Evolutionary conservation across 768 basidiomycete species (phyloP), one percentile per base, ranked within the genome.

Genomic region (Tephrocybe sp.): DNA sequence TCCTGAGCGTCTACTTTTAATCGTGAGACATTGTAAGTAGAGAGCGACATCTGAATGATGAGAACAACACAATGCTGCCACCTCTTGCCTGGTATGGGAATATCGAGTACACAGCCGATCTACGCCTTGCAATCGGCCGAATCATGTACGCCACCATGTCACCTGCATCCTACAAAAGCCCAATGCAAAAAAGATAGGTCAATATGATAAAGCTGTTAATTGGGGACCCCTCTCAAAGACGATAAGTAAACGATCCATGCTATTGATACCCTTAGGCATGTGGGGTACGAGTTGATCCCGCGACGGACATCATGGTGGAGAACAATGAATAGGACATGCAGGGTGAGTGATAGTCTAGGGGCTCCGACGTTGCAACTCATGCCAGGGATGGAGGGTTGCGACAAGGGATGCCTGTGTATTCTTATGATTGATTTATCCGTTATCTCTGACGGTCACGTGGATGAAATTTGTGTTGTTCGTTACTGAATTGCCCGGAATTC

Each of bases 361-460:
- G 26, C 7, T 26, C 4, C 3, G 26, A 26, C 26, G n/a, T n/a
- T n/a, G n/a, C n/a, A n/a, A n/a, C n/a, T n/a, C n/a, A n/a, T n/a
- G n/a, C n/a, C n/a, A n/a, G n/a, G n/a, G n/a, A n/a, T n/a, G n/a
- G n/a, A n/a, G n/a, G n/a, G n/a, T n/a, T n/a, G n/a, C n/a, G n/a
- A n/a, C n/a, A n/a, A n/a, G n/a, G n/a, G n/a, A n/a, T n/a, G 26
- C 26, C 4, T n/a, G 20, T 20, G 5, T 49, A 31, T 30, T 20
- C 32, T 33, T 30, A 16, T 34, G 11, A 17, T 45, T 34, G 11
- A 17, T 45, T 54, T 54, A 53, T 33, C 53, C 53, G 53, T 52
- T 52, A 52, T 52, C 51, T 52, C 31, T 45, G 12, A 9, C 4
- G 23, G 39, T 43, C 53, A 54, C 53, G 53, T 54, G 53, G 4